Evolutionary conservation across 108 stramenopile species (phyloP), one percentile per base, ranked within the genome.

Genomic region (Cylindrotheca fusiformis): DNA sequence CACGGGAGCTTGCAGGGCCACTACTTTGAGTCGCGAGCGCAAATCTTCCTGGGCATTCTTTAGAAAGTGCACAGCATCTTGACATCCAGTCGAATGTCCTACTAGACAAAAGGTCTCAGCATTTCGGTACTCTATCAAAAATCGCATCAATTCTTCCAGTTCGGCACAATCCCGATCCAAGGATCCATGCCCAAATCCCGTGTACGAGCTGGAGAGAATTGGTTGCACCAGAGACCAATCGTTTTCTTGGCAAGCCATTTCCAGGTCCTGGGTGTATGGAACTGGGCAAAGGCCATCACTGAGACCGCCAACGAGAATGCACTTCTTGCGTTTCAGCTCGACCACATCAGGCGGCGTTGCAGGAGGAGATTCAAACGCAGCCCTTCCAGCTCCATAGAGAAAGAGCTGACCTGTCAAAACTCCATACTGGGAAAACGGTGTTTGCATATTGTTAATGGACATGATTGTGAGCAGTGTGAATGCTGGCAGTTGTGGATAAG

Each of bases 41-140:
- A 53, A 48, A 21, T 62, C 41, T 3, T 52, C 30, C 20, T 14
- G 12, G 3, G 81, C 90, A 46, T 75, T 30, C 48, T 88, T 72
- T 63, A 96, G 62, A 65, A 88, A 95, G 64, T 94, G 83, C 5
- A 96, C 79, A 4, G 85, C 76, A 68, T 93, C 84, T 67, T 97
- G 97, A 74, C 94, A 96, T 30, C 97, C 97, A 0, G 97, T 97
- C 6, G 88, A 90, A 77, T 97, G 97, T 4, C 97, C 97, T 1
- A 97, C 87, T 17, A 97, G 52, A 6, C 85, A 76, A 54, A 96
- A 88, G 19, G 49, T 27, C 36, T 75, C 44, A 18, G 78, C 88
- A 21, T 69, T 50, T 46, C 81, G 82, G 72, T 84, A 80, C 18
- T 71, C 60, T 0, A 53, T 46, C 12, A 91, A 58, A 68, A 87